Evolutionary conservation across 306 rosid species (phyloP), one percentile per base, ranked within the genome.

Genomic region (Arachis hypogaea): DNA sequence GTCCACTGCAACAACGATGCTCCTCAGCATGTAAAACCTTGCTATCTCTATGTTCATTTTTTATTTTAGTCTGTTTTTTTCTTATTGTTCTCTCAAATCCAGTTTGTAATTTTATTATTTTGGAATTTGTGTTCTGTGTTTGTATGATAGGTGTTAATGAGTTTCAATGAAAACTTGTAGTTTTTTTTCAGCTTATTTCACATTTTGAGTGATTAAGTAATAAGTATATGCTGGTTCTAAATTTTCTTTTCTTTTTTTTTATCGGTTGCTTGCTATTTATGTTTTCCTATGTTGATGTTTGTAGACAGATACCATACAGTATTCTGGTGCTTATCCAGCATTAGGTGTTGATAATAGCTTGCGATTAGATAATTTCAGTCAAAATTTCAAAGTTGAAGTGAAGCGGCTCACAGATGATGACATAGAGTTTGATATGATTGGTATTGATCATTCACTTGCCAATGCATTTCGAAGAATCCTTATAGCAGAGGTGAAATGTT

Each of bases 391-490:
- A 87, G 86, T 92, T 81, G 88, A 94, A 82, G 96, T 94, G 72
- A 87, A 78, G 40, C 74, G 71, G 40, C 63, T 88, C 3, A 81
- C 83, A 0, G 85, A 80, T 43, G 89, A 88, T 9, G 93, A 84
- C 38, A 84, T 94, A 36, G 97, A 92, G 82, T 94, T 94, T 72
- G 99, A 94, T 77, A 88, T 92, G 96, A 88, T 94, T 68, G 99
- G 98, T 12, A 88, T 94, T 71, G 99, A 94, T 77, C 99, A 96
- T 0, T 84, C 99, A 29, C 41, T 94, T 69, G 99, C 97, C 46
- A 94, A 94, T 78, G 95, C 99, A 3, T 94, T 94, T 84, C 77
- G 99, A 75, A 83, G 99, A 72, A 94, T 94, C 71, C 95, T 94
- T 68, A 94, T 94, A 70, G 58, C 99, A 33, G 99, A 94, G 97